Conservation (phyloP, 208 protist species). For the Acanthamoeba castellanii region DNA sequence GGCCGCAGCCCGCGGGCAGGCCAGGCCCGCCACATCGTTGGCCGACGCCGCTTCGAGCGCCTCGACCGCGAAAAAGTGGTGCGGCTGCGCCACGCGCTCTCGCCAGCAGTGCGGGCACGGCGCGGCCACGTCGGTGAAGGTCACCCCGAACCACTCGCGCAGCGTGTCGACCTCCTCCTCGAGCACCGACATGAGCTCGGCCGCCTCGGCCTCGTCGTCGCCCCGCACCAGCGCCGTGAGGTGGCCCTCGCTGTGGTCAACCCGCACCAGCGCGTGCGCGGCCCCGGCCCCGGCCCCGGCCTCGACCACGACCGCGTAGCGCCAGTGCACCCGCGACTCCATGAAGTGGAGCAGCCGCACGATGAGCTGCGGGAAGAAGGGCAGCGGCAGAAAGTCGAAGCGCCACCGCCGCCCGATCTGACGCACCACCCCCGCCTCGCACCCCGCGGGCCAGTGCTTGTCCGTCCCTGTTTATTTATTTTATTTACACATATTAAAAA, state of each 20-base stretch:
- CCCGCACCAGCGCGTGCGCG: neutral
- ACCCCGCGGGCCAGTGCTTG: neutral
- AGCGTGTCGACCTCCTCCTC: conserved; percentile 70
- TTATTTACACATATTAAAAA: neutral
- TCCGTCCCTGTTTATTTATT: neutral
- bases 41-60: conserved; percentile 27
- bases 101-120: conserved; percentile 48
- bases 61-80: conserved; percentile 5
- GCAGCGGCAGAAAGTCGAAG: conserved; percentile 62
- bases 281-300: neutral
- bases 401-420: conserved; percentile 67
- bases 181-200: conserved; percentile 23
- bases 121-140: conserved; percentile 1
- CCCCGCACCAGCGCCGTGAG: conserved; percentile 17
- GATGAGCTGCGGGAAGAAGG: conserved; percentile 69
- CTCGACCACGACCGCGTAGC: conserved; percentile 48
- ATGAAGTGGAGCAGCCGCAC: conserved; percentile 60
- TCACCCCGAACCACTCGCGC: conserved; percentile 51
- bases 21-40: neutral
- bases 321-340: conserved; percentile 62
- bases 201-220: neutral
- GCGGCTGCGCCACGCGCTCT: neutral
- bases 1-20: neutral
- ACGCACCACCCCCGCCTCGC: neutral
- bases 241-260: conserved; percentile 47